Evolutionary conservation across 1,139 yeast species (phyloP), one percentile per base, ranked within the genome.

Genomic region (Lodderomyces metapsilosis): DNA sequence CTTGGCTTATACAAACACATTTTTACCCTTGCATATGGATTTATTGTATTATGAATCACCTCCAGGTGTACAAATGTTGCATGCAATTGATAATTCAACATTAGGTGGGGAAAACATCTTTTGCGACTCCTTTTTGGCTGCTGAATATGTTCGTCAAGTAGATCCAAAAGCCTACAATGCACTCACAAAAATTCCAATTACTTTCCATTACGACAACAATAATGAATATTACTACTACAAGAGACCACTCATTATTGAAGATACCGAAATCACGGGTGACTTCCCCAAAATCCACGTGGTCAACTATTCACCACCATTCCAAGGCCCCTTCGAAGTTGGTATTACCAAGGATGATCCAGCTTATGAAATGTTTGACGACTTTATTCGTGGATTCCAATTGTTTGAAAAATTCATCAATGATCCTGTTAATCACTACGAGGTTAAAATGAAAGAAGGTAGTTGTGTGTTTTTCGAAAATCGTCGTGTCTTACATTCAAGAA

Each of bases 271-370:
- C 15, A 52, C 57, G 0, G 48, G 49, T 7, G 65, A 62, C 9
- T 53, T 66, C 38, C 67, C 68, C 7, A 57, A 59, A 32, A 76
- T 84, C 44, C 75, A 76, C 47, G 82, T 75, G 39, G 76, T 85
- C 27, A 85, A 84, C 54, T 87, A 86, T 57, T 80, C 94, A 1
- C 95, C 95, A 1, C 94, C 94, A 10, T 87, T 85, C 66, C 95
- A 87, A 55, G 94, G 88, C 0, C 94, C 94, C 0, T 78, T 81
- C 47, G 89, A 84, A 45, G 60, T 64, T 47, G 82, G 81, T 17
- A 66, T 76, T 20, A 64, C 70, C 24, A 61, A 59, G 37, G 61
- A 64, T 37, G 50, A 59, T 18, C 52, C 57, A 5, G 52, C 41
- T 27, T 45, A 46, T 33, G 31, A 34, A 12, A 21, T 43, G 17